phyloP scores from a whole-genome alignment of 1,284 basidiomycete genomes.

The Crepidotus sp. region DNA sequence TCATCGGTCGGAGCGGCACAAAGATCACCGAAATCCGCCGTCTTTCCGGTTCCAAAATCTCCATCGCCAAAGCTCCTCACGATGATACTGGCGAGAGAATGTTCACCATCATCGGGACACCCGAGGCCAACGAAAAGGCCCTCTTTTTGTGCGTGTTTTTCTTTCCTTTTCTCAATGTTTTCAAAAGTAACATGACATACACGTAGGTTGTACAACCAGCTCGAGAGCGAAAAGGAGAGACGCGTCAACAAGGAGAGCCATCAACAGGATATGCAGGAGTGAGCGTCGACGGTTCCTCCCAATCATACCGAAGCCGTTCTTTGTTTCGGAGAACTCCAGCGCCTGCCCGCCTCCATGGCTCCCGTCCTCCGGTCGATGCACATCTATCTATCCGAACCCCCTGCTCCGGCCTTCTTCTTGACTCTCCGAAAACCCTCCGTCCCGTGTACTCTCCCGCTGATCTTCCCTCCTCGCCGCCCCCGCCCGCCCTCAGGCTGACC shows the following conservation, averaged over 20 bases:
- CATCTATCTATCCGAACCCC: conserved; percentile 12
- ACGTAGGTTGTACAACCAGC: conserved; percentile 76
- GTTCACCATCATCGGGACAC: conserved; percentile 98
- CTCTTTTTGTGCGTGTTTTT: conserved; percentile 56
- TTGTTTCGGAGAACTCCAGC: conserved; percentile 11
- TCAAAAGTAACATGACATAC: neutral
- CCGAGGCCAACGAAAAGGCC: conserved; percentile 94
- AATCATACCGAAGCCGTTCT: conserved; percentile 16
- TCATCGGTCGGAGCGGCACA: conserved; percentile 92
- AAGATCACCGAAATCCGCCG: conserved; percentile 99
- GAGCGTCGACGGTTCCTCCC: conserved; percentile 9
- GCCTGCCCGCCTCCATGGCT: neutral
- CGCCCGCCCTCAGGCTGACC: conserved; percentile 14
- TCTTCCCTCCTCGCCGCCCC: conserved; percentile 6
- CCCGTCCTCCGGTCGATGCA: conserved; percentile 8
- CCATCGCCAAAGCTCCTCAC: conserved; percentile 96
- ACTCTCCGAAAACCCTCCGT: conserved; percentile 9
- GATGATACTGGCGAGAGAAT: conserved; percentile 98
- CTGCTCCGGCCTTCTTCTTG: conserved; percentile 12
- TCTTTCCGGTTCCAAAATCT: conserved; percentile 92
- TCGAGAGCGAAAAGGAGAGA: conserved; percentile 93
- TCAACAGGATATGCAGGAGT: conserved; percentile 48
- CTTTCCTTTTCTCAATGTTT: neutral
- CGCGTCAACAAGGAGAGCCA: conserved; percentile 70
- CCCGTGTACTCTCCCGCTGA: conserved; percentile 11